Conservation (phyloP, 192 early-diverging fungal genomes). For the Neocallimastix lanati region DNA sequence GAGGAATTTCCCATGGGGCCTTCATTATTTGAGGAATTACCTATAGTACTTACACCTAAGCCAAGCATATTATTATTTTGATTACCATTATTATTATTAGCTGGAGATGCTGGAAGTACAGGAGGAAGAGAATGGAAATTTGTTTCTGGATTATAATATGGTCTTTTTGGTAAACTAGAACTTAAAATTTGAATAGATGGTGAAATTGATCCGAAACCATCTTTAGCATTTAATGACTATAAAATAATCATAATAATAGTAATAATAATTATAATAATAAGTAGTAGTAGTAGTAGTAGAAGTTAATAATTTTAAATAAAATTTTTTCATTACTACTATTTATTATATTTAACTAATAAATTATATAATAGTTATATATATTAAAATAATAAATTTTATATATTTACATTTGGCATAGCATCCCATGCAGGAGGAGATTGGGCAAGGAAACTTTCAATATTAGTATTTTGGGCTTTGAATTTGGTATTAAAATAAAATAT, state of each 20-base stretch:
- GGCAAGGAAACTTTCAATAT: constrained; percentile 34
- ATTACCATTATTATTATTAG: neutral
- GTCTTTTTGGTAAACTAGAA: constrained; percentile 33
- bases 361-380: too few relatives aligned
- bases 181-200: constrained; percentile 16
- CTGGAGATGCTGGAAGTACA: neutral
- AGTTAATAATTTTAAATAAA: too few relatives aligned
- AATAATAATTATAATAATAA: too few relatives aligned
- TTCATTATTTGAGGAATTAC: too few relatives aligned
- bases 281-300: too few relatives aligned
- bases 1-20: neutral
- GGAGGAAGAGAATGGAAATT: neutral
- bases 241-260: too few relatives aligned
- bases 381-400: too few relatives aligned
- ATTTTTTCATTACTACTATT: too few relatives aligned
- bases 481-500: too few relatives aligned
- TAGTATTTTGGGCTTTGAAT: constrained; percentile 16
- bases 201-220: neutral
- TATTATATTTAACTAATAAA: too few relatives aligned
- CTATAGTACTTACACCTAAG: neutral
- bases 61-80: neutral
- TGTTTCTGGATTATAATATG: constrained; percentile 1
- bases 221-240: neutral
- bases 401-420: constrained; percentile 12
- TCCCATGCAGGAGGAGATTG: constrained; percentile 59